Conservation (phyloP, 2,329 filamentous ascomycete species). For the Beauveria varroae region DNA sequence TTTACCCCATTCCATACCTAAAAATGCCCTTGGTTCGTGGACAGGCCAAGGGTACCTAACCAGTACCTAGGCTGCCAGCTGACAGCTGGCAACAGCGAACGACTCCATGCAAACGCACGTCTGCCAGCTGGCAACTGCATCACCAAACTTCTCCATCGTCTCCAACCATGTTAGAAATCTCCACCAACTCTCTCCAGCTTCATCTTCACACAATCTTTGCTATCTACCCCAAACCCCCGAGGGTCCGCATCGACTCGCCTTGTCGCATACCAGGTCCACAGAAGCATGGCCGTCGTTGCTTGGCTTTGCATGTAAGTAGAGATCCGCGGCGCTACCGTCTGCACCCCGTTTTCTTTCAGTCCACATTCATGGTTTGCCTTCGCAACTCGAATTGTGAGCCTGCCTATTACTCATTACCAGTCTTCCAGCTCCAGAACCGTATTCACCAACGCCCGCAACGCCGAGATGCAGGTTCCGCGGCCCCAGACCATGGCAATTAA, state of each 20-base stretch:
- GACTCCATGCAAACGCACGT: neutral
- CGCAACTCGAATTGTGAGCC: neutral
- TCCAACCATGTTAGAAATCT: neutral
- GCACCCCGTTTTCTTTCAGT: neutral
- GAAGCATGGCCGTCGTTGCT: slow-evolving; percentile 2
- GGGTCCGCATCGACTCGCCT: neutral
- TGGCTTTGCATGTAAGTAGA: neutral
- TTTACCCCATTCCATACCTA: neutral
- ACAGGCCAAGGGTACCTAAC: neutral
- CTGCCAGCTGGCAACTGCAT: neutral
- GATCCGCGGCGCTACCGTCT: slow-evolving; percentile 2
- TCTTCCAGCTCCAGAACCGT: neutral
- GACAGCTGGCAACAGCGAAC: neutral
- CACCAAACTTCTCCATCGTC: neutral
- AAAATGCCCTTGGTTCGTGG: too few species aligned
- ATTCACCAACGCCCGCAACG: neutral
- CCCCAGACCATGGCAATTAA: neutral
- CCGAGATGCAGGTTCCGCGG: neutral
- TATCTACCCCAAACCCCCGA: neutral
- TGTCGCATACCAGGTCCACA: neutral
- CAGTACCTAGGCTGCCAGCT: neutral
- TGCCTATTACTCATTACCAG: neutral
- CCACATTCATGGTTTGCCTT: neutral
- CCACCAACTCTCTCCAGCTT: neutral
- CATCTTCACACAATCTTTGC: neutral